A percentile compares a stretch with the other conserved stretches of the same genome.
These are phyloP conservation scores for Magnolia changhungtana DNA, from an alignment of 164 flowering plant genomes.

Conservation along the genomic window DNA sequence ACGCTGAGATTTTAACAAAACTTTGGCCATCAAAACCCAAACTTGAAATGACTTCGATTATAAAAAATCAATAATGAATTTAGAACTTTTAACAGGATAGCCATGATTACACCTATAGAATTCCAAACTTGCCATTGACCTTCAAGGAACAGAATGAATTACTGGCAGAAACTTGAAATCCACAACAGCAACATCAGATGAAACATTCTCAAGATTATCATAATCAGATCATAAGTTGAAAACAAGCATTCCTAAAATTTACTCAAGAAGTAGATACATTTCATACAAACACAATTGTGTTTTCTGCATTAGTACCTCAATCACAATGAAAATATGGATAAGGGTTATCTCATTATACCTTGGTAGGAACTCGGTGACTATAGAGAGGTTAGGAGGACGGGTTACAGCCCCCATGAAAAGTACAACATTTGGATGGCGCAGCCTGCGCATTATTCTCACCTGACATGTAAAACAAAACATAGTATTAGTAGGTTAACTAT, in stretches of 20 bases:
- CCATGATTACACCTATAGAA: background rate
- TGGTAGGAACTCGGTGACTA: constrained; percentile 90
- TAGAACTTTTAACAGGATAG: background rate
- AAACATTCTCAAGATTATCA: background rate
- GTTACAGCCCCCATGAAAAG: constrained; percentile 99
- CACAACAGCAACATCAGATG: background rate
- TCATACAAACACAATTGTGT: background rate
- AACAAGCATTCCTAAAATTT: background rate
- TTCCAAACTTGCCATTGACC: background rate
- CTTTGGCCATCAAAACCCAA: no score
- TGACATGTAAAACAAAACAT: constrained; percentile 20
- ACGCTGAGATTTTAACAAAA: no score
- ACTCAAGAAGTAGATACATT: background rate
- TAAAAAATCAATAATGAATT: no score
- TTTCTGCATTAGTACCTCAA: background rate
- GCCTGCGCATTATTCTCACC: constrained; percentile 92
- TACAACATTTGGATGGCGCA: constrained; percentile 98
- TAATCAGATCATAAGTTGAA: background rate
- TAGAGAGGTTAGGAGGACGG: constrained; percentile 97
- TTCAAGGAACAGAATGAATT: background rate
- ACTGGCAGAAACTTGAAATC: background rate
- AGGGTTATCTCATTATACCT: constrained; percentile 42
- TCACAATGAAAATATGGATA: no score
- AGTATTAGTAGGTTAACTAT: background rate
- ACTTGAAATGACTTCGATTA: background rate